phyloP scores from a whole-genome alignment of 495 filamentous ascomycete species.

The Hypoxylon crocopeplum region DNA sequence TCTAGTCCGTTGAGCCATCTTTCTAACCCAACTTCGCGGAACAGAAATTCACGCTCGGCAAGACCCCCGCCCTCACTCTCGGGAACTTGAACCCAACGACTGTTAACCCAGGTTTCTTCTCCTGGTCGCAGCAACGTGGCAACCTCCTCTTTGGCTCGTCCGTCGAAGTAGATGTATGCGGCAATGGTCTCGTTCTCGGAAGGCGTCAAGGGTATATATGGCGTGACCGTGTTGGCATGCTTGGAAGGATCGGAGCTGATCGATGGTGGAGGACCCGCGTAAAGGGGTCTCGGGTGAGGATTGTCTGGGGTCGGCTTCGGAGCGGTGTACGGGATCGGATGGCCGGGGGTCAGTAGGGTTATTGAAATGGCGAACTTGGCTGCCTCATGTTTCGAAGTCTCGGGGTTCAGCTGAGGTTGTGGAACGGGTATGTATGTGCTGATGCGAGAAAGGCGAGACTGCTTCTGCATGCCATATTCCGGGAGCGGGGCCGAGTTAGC shows the following conservation, averaged over 20 bases:
- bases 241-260: slow-evolving; percentile 48
- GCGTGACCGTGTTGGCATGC: slow-evolving; percentile 67
- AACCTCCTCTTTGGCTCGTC: slow-evolving; percentile 93
- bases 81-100: slow-evolving; percentile 94
- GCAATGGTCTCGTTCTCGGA: slow-evolving; percentile 95
- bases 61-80: slow-evolving; percentile 90
- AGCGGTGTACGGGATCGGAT: slow-evolving; percentile 87
- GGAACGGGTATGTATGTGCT: slow-evolving; percentile 96
- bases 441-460: slow-evolving; percentile 88
- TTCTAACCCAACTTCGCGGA: slow-evolving; percentile 96
- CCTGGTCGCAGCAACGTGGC: slow-evolving; percentile 90
- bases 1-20: slow-evolving; percentile 95
- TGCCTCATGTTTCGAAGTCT: slow-evolving; percentile 78
- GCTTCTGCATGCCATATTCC: slow-evolving; percentile 94
- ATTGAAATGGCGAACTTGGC: slow-evolving; percentile 97
- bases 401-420: slow-evolving; percentile 75
- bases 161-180: slow-evolving; percentile 99
- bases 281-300: slow-evolving; percentile 77
- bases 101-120: slow-evolving; percentile 99
- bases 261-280: slow-evolving; percentile 72
- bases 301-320: slow-evolving; percentile 75
- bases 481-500: slow-evolving; percentile 85
- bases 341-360: slow-evolving; percentile 87
- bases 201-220: slow-evolving; percentile 87
- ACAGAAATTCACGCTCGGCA: slow-evolving; percentile 95